Conservation (phyloP, 169 alveolate genomes). For the Eimeria necatrix region DNA sequence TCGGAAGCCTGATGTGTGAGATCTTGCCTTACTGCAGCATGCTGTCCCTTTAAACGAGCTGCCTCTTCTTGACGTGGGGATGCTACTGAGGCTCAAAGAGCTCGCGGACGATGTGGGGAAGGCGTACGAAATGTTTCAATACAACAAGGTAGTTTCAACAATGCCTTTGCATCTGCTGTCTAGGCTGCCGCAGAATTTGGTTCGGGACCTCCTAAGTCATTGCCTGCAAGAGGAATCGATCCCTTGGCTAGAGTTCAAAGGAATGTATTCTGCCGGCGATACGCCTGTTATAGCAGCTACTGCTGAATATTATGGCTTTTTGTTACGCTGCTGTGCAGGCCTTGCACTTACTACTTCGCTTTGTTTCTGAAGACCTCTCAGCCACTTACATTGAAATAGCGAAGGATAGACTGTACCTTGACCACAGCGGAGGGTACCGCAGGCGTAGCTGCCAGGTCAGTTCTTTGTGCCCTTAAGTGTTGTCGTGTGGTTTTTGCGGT, state of each 20-base stretch:
- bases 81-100: conserved; percentile 60
- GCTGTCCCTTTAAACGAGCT: conserved; percentile 41
- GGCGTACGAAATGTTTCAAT: conserved; percentile 61
- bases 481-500: neutral
- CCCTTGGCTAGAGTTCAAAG: neutral
- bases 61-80: conserved; percentile 70
- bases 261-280: neutral
- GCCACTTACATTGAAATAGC: conserved; percentile 73
- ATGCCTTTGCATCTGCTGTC: neutral
- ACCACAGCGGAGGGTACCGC: conserved; percentile 64
- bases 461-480: neutral
- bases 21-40: conserved; percentile 14
- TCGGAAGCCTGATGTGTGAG: neutral
- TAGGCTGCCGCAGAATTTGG: neutral
- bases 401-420: conserved; percentile 80
- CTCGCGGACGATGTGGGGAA: conserved; percentile 24
- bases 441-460: conserved; percentile 80
- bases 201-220: neutral
- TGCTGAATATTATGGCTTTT: neutral
- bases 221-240: neutral
- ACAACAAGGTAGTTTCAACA: conserved; percentile 21
- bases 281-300: conserved; percentile 4
- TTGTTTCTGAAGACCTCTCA: conserved; percentile 65
- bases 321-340: conserved; percentile 41
- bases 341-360: conserved; percentile 49